A percentile compares a stretch with the other conserved stretches of the same genome.
phyloP scores from a whole-genome alignment of 1,139 yeast species.

The Wickerhamomyces sp. region DNA sequence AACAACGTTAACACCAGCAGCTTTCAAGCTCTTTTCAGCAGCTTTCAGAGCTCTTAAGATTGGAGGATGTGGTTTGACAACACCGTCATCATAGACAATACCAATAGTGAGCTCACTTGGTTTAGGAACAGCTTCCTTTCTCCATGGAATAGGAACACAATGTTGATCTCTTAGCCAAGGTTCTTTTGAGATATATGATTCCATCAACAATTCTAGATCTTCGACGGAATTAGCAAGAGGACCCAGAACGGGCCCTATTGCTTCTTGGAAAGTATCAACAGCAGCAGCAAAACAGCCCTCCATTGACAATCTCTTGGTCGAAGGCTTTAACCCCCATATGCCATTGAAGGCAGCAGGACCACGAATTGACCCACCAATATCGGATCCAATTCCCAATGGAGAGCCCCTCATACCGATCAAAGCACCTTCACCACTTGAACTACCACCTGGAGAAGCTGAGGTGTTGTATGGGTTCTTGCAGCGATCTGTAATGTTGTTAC shows the following conservation, averaged over 20 bases:
- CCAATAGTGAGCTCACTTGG: constrained; percentile 40
- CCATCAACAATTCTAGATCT: constrained; percentile 65
- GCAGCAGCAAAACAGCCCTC: constrained; percentile 50
- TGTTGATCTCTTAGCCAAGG: constrained; percentile 56
- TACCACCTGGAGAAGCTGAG: constrained; percentile 57
- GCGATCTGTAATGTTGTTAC: constrained; percentile 45
- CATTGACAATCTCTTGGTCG: constrained; percentile 53
- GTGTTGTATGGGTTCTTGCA: constrained; percentile 52
- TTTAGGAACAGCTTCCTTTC: constrained; percentile 40
- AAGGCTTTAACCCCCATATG: constrained; percentile 62
- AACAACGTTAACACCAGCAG: constrained; percentile 41
- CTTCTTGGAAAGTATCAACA: constrained; percentile 26
- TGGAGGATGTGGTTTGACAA: constrained; percentile 55
- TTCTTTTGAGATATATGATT: constrained; percentile 45
- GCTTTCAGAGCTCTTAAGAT: constrained; percentile 41
- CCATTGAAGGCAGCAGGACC: constrained; percentile 74
- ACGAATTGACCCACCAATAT: constrained; percentile 76
- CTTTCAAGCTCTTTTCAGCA: constrained; percentile 34
- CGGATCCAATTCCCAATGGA: constrained; percentile 66
- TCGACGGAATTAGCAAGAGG: constrained; percentile 58
- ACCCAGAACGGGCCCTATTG: constrained; percentile 50
- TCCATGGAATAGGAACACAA: constrained; percentile 53
- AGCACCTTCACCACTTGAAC: constrained; percentile 78
- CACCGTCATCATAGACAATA: constrained; percentile 40
- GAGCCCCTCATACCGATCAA: constrained; percentile 62